Evolutionary conservation across 768 basidiomycete species (phyloP).

Genomic region (Lactarius quietus): DNA sequence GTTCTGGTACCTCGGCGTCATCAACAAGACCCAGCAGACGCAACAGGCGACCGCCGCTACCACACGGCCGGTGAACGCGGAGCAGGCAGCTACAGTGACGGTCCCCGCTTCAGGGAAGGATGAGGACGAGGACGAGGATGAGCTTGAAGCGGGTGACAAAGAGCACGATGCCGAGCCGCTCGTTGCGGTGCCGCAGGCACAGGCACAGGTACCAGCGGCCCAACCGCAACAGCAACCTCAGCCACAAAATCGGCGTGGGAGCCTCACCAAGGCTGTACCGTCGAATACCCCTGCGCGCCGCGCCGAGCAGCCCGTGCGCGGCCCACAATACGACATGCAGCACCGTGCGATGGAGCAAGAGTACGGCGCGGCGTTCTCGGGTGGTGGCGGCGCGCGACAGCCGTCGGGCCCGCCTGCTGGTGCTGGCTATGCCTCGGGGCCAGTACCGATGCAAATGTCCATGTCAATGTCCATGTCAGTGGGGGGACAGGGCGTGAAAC

Average conservation of each 20-base stretch:
- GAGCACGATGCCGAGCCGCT: conserved; percentile 45
- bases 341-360: conserved; percentile 92
- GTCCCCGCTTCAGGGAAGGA: conserved; percentile 12
- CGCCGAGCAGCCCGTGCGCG: conserved; percentile 83
- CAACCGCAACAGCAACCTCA: conserved; percentile 44
- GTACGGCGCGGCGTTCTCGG: conserved; percentile 42
- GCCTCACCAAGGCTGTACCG: conserved; percentile 63
- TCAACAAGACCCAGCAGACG: conserved; percentile 79
- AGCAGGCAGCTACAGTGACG: conserved; percentile 30
- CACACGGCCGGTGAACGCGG: conserved; percentile 15
- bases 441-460: conserved; percentile 2
- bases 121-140: conserved; percentile 35
- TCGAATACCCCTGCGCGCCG: conserved; percentile 49
- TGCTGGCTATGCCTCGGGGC: conserved; percentile 29
- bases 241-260: conserved; percentile 41
- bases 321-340: conserved; percentile 93
- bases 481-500: conserved; percentile 32
- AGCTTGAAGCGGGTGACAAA: conserved; percentile 37
- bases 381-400: conserved; percentile 13
- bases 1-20: conserved; percentile 99
- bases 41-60: conserved; percentile 28
- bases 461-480: conserved; percentile 8
- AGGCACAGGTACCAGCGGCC: conserved; percentile 26
- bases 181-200: no score
- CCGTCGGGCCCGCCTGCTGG: neutral